Conservation (phyloP, 345 rosid genomes). For the Eucalyptus sp. region DNA sequence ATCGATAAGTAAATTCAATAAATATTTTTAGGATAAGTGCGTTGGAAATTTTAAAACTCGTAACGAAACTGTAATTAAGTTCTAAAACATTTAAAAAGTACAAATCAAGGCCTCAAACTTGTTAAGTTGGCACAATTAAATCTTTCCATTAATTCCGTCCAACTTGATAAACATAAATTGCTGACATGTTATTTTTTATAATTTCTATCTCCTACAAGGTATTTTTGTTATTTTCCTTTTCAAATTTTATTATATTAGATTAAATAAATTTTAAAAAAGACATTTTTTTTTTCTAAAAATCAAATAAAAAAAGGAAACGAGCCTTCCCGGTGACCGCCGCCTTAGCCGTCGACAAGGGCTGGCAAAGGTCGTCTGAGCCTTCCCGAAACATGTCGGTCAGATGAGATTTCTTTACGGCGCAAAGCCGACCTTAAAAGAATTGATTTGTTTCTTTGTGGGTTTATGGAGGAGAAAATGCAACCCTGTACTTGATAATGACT, state of each 20-base stretch:
- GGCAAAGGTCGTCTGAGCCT: not conserved
- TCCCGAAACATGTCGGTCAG: not conserved
- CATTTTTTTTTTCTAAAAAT: not conserved
- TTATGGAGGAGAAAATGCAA: too few relatives aligned
- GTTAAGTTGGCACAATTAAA: accelerated
- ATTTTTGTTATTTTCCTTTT: too few relatives aligned
- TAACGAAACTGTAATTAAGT: accelerated
- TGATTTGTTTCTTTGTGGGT: too few relatives aligned
- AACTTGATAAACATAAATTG: not conserved
- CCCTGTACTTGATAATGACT: too few relatives aligned
- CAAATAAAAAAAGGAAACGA: not conserved
- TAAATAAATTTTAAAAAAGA: too few relatives aligned
- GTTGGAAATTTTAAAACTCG: accelerated
- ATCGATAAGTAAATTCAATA: too few relatives aligned
- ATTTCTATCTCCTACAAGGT: not conserved
- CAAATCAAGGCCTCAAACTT: too few relatives aligned
- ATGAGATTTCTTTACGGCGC: not conserved
- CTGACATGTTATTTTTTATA: not conserved
- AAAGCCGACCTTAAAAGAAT: not conserved
- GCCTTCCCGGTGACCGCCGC: not conserved
- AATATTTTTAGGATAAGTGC: accelerated
- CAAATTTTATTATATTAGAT: not conserved
- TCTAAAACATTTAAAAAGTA: not conserved
- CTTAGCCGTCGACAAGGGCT: not conserved
- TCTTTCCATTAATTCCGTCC: too few relatives aligned